Evolutionary conservation across 169 alveolate genomes (phyloP), one percentile per base, ranked within the genome.

Genomic region (Ichthyophthirius multifiliis): DNA sequence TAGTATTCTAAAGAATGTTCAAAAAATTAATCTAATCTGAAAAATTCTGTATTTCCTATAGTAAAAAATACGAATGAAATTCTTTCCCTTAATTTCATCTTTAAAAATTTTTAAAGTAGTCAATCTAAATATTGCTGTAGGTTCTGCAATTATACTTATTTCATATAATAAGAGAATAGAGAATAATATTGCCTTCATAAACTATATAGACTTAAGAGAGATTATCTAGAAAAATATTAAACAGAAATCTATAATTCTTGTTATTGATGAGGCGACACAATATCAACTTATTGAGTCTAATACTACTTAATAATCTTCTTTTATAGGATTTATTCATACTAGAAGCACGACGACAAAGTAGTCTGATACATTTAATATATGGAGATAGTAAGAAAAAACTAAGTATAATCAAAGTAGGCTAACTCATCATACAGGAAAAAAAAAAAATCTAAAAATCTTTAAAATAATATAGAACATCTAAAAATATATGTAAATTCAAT

Each of bases 11-110:
- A 44, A 5, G 85, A 65, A 7, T 64, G 67, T n/a, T 79, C 85
- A 15, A 45, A 65, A 31, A 79, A 79, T 79, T 45, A 74, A 79
- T 79, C 85, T 31, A 79, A 79, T 65, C 85, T 71, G 2, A 80
- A 79, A 32, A 79, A 27, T 76, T 48, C 27, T n/a, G n/a, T n/a
- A n/a, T n/a, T n/a, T n/a, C n/a, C n/a, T n/a, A n/a, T n/a, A n/a
- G n/a, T n/a, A n/a, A n/a, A n/a, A n/a, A n/a, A n/a, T n/a, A n/a
- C n/a, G n/a, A n/a, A 63, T 74, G 6, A 82, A 46, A 63, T 82
- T 82, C 35, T 82, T 82, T 9, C 79, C 76, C 15, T 82, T 75
- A 5, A 63, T 74, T 63, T 43, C 30, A 10, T 55, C 13, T 73
- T 65, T 76, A 32, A 27, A 41, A 41, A 37, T 34, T 39, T 74